phyloP scores from a whole-genome alignment of 495 filamentous ascomycete species.

The Penicilliopsis zonata region DNA sequence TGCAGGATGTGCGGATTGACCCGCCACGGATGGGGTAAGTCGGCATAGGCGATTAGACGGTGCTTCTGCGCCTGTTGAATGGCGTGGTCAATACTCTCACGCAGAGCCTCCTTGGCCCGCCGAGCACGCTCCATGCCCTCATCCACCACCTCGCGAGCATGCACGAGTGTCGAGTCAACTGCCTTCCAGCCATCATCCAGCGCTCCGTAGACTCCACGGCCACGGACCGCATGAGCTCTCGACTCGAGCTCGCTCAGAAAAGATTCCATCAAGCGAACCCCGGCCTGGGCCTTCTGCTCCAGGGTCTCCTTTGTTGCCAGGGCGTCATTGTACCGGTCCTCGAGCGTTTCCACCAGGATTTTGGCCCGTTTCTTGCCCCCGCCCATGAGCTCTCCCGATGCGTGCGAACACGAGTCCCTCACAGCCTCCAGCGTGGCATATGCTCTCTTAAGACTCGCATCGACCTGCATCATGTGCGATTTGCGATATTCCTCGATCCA shows the following conservation, averaged over 20 bases:
- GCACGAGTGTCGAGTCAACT: constrained; percentile 63
- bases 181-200: constrained; percentile 61
- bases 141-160: constrained; percentile 66
- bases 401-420: constrained; percentile 72
- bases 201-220: constrained; percentile 42
- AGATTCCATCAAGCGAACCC: constrained; percentile 73
- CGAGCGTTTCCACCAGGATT: constrained; percentile 89
- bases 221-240: constrained; percentile 62
- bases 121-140: constrained; percentile 72
- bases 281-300: constrained; percentile 80
- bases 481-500: constrained; percentile 85
- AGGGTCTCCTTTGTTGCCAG: constrained; percentile 74
- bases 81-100: constrained; percentile 70
- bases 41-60: constrained; percentile 76
- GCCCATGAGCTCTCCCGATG: constrained; percentile 84
- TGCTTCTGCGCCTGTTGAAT: constrained; percentile 67
- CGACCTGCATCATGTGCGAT: constrained; percentile 65
- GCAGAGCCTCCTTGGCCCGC: constrained; percentile 61
- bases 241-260: constrained; percentile 75
- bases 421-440: constrained; percentile 81
- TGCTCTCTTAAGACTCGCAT: constrained; percentile 68
- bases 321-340: constrained; percentile 80
- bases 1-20: constrained; percentile 86
- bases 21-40: constrained; percentile 84
- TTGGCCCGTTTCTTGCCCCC: constrained; percentile 73